Base-by-base conservation (phyloP, 441 rosid species). In the Pelargonium fulgidum region DNA sequence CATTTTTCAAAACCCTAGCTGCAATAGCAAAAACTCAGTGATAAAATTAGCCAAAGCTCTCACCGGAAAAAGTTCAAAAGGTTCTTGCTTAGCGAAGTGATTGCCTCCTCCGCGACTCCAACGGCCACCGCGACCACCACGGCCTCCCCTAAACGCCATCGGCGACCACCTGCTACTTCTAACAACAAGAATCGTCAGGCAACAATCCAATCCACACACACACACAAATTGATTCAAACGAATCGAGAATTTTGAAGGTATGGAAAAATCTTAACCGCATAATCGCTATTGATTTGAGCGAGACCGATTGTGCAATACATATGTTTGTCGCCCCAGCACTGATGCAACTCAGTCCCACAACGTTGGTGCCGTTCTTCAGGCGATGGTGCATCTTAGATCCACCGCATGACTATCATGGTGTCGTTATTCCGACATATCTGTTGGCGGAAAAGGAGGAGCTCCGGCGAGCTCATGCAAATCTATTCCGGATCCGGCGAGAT, bases 221-320 rank as follows among this genome's bases (percentile, higher is more conserved):
- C 33, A 26, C 33, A 2, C 33, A 26, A 26, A n/a, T n/a, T 20
- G 29, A 39, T 8, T 59, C 65, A 48, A 44, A 7, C 11, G 63
- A 62, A 64, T 26, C 50, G 41, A 67, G 33, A 29, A 29, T 29
- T 29, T 29, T 29, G 33, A 2, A 36, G 22, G 45, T 10, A 64
- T 56, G 3, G 11, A 62, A 64, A 39, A 10, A 7, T 2, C 44
- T 13, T 67, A 78, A 93, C 99, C 81, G 99, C 96, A 72, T 78
- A 91, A 75, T 94, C 99, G 81, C 96, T 89, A 81, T 94, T 94
- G 80, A 94, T 96, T 62, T 93, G 99, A 72, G 97, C 97, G 63
- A 94, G 92, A 41, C 99, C 99, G 83, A 94, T 97, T 91, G 91
- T 94, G 79, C n/a, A n/a, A n/a, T n/a, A n/a, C n/a, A n/a, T n/a